A percentile compares a stretch with the other conserved stretches of the same genome.
Conservation (phyloP, 2,329 filamentous ascomycete species). For the Macroventuria anomochaeta region DNA sequence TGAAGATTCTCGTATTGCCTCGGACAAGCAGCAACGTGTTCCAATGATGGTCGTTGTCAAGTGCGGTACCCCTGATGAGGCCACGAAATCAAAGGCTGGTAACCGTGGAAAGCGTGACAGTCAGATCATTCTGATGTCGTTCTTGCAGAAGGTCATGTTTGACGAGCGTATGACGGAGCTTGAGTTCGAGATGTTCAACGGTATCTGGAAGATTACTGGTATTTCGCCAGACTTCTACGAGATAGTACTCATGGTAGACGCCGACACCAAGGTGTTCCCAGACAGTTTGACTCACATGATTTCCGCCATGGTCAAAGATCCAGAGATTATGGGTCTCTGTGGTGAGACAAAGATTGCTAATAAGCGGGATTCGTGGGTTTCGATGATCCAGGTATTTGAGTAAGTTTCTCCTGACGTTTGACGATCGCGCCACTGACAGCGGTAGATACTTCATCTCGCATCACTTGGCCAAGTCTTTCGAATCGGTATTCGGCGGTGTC, state of each 20-base stretch:
- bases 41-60: slow-evolving; percentile 98
- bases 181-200: slow-evolving; percentile 99
- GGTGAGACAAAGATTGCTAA: slow-evolving; percentile 99
- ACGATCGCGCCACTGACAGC: slow-evolving; percentile 36
- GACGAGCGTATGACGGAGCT: slow-evolving; percentile 99
- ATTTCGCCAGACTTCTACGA: slow-evolving; percentile 99
- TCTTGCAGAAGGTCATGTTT: slow-evolving; percentile 99
- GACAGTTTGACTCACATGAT: slow-evolving; percentile 99
- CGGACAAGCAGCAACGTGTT: slow-evolving; percentile 91
- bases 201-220: slow-evolving; percentile 96
- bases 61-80: slow-evolving; percentile 90
- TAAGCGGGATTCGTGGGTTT: slow-evolving; percentile 92
- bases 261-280: slow-evolving; percentile 98
- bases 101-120: slow-evolving; percentile 99
- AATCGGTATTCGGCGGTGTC: slow-evolving; percentile 98
- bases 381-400: slow-evolving; percentile 98
- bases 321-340: slow-evolving; percentile 98
- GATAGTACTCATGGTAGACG: slow-evolving; percentile 97
- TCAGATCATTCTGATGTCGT: slow-evolving; percentile 99
- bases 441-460: slow-evolving; percentile 91
- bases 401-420: slow-evolving; percentile 46
- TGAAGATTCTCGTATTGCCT: slow-evolving; percentile 75
- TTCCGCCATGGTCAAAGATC: slow-evolving; percentile 98
- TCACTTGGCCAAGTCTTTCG: slow-evolving; percentile 94
- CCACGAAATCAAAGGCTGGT: slow-evolving; percentile 81